phyloP scores from a whole-genome alignment of 495 filamentous ascomycete genomes.

The Xylaria longipes region DNA sequence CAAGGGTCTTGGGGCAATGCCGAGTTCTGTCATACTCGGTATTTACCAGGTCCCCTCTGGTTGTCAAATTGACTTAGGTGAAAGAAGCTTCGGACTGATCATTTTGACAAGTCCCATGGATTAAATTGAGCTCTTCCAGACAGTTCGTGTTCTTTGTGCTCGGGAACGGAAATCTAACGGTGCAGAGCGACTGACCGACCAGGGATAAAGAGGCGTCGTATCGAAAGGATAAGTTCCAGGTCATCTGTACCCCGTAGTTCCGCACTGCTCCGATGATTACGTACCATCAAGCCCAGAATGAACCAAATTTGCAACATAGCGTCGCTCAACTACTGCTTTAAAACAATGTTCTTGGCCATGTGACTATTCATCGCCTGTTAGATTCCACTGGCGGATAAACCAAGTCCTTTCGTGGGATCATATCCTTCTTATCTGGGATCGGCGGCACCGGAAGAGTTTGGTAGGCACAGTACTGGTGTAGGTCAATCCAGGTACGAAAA shows the following conservation, averaged over 20 bases:
- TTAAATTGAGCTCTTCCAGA: neutral
- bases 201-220: neutral
- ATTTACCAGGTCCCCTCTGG: neutral
- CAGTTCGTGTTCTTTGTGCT: neutral
- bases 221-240: neutral
- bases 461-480: neutral
- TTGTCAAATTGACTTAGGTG: neutral
- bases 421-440: neutral
- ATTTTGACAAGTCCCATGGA: neutral
- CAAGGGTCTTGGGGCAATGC: neutral
- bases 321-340: neutral
- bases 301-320: neutral
- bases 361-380: neutral
- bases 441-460: slow-evolving; percentile 16
- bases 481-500: slow-evolving; percentile 9
- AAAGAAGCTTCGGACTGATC: neutral
- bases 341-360: slow-evolving; percentile 2
- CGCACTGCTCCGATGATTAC: slow-evolving; percentile 21
- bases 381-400: neutral
- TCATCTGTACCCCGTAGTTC: neutral
- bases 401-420: neutral
- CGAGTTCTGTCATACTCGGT: neutral
- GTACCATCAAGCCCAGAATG: slow-evolving; percentile 13
- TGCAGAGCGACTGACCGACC: neutral
- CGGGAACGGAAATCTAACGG: too few species aligned